Conservation (phyloP, 257 asterid genomes). For the Nicotiana tomentosiformis region DNA sequence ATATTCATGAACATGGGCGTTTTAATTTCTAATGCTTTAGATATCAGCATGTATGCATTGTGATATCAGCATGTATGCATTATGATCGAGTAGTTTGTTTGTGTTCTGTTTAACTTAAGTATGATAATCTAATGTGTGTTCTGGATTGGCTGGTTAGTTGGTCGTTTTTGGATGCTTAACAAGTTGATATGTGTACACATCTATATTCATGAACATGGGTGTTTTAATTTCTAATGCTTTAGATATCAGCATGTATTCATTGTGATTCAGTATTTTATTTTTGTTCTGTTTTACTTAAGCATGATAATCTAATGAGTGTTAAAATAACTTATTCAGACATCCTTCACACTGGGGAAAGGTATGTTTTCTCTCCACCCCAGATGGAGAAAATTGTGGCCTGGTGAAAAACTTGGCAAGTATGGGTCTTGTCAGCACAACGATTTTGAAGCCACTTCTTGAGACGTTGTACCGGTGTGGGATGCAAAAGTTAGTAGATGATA, state of each 20-base stretch:
- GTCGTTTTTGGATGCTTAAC: too few species aligned
- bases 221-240: neutral
- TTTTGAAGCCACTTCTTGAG: conserved; percentile 39
- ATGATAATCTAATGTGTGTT: too few species aligned
- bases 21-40: too few species aligned
- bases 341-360: conserved; percentile 98
- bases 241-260: neutral
- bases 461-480: conserved; percentile 62
- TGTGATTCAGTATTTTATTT: neutral
- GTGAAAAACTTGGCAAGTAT: conserved; percentile 85
- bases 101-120: too few species aligned
- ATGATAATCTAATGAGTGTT: conserved; percentile 16
- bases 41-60: too few species aligned
- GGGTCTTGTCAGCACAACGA: conserved; percentile 72
- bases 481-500: conserved; percentile 54
- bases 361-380: conserved; percentile 91
- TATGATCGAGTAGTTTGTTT: too few species aligned
- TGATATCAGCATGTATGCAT: too few species aligned
- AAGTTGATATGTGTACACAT: too few species aligned
- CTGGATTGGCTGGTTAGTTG: too few species aligned
- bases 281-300: neutral
- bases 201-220: neutral
- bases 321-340: conserved; percentile 50
- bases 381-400: conserved; percentile 97
- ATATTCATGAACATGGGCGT: neutral